Evolutionary conservation across 139 green algal genomes (phyloP), one percentile per base, ranked within the genome.

Genomic region (Chlorella sp.): DNA sequence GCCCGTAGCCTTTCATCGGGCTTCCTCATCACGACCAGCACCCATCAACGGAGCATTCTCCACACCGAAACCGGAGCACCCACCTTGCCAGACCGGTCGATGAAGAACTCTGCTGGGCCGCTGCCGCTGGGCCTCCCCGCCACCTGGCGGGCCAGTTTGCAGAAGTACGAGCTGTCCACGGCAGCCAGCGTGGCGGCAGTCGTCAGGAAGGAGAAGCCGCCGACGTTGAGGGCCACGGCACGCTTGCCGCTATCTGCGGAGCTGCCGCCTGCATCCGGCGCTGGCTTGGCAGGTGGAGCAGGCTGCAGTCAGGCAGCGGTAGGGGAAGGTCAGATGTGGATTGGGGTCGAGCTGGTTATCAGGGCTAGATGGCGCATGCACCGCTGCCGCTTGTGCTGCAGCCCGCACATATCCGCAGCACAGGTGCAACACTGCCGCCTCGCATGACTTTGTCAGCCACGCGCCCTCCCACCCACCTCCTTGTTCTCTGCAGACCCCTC

Each of bases 1-100:
- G n/a, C n/a, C n/a, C n/a, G n/a, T n/a, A n/a, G n/a, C n/a, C n/a
- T n/a, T n/a, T n/a, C n/a, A n/a, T n/a, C n/a, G n/a, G n/a, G n/a
- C n/a, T n/a, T n/a, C n/a, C n/a, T n/a, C n/a, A n/a, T n/a, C n/a
- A n/a, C n/a, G n/a, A n/a, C 69, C 21, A 56, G 34, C 32, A 75
- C 30, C 21, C 30, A 75, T 30, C 20, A 30, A 2, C 51, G 44
- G 21, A 74, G 17, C n/a, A 47, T 39, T 18, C 25, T 25, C 13
- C 20, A 41, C 69, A 82, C 26, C 21, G 0, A 2, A 60, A 21
- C 2, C 51, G 12, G 12, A 60, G 51, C 56, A 26, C 57, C 21
- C 63, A 89, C 86, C 81, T 87, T 89, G 74, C 86, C 86, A 67
- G 62, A 74, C 13, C 88, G 68, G 78, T 91, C 88, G 4, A 91